phyloP scores from a whole-genome alignment of 805 yeast genomes.

The Kluyveromyces siamensis region DNA sequence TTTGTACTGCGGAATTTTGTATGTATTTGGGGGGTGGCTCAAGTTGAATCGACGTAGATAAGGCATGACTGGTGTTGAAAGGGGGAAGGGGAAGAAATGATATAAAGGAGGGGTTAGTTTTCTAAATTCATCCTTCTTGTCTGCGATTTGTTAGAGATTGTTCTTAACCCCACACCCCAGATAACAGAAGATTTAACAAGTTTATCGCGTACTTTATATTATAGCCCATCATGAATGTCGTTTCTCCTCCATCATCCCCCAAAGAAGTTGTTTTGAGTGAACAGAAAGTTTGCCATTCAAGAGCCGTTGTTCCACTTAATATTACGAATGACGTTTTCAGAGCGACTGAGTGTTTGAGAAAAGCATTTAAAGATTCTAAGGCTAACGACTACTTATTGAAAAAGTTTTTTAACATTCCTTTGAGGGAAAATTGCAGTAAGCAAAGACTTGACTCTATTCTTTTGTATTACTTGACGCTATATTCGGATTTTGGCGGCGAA shows the following conservation, averaged over 20 bases:
- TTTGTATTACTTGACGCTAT: conserved; percentile 17
- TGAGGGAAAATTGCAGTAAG: conserved; percentile 14
- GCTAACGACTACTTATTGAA: conserved; percentile 23
- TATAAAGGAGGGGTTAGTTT: too few relatives aligned
- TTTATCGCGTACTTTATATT: background rate
- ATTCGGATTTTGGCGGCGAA: conserved; percentile 26
- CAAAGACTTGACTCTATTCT: conserved; percentile 20
- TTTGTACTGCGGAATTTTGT: too few relatives aligned
- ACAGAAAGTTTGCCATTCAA: conserved; percentile 5
- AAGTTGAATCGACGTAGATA: too few relatives aligned
- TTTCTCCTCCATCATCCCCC: conserved; percentile 7
- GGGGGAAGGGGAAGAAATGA: too few relatives aligned
- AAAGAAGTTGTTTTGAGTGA: background rate
- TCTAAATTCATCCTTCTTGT: too few relatives aligned
- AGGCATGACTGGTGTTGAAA: too few relatives aligned
- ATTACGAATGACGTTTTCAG: conserved; percentile 16
- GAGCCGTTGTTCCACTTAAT: conserved; percentile 12
- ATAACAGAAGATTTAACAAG: background rate
- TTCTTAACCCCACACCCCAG: background rate
- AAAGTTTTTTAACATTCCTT: conserved; percentile 22
- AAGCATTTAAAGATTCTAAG: conserved; percentile 21
- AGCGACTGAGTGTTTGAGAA: conserved; percentile 19
- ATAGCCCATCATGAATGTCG: background rate
- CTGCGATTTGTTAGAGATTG: too few relatives aligned
- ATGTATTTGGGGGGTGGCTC: too few relatives aligned